Conservation (phyloP, 2,329 filamentous ascomycete species). For the Epichloe aotearoae region DNA sequence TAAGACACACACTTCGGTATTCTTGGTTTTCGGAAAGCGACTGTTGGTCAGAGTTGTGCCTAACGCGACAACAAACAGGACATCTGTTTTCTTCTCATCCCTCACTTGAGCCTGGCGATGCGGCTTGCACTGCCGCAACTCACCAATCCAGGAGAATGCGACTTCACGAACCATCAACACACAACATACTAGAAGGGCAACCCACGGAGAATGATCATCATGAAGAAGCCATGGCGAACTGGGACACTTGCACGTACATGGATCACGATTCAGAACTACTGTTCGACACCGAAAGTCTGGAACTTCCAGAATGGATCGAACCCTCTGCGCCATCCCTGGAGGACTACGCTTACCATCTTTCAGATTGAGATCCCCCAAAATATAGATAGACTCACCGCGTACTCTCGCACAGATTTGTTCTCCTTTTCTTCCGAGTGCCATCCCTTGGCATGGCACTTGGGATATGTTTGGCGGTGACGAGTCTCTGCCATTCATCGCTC, state of each 20-base stretch:
- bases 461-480: slow-evolving; percentile 1
- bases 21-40: background rate
- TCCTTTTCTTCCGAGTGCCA: background rate
- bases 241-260: slow-evolving; percentile 6
- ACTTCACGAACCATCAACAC: slow-evolving; percentile 5
- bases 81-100: slow-evolving; percentile 5
- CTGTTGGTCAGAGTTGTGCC: background rate
- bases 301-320: slow-evolving; percentile 6
- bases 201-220: slow-evolving; percentile 4
- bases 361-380: slow-evolving; percentile 1
- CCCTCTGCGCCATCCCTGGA: slow-evolving; percentile 5
- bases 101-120: slow-evolving; percentile 3
- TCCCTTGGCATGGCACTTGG: background rate
- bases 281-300: slow-evolving; percentile 4
- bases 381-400: background rate
- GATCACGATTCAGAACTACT: slow-evolving; percentile 5
- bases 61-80: slow-evolving; percentile 1
- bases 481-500: background rate
- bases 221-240: slow-evolving; percentile 6
- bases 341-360: slow-evolving; percentile 3
- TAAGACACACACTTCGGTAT: slow-evolving; percentile 1
- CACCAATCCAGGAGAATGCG: slow-evolving; percentile 6
- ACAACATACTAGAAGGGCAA: slow-evolving; percentile 1
- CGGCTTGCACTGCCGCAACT: slow-evolving; percentile 1
- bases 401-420: background rate